Evolutionary conservation across 495 filamentous ascomycete species (phyloP).

Genomic region (Xylaria acuta): DNA sequence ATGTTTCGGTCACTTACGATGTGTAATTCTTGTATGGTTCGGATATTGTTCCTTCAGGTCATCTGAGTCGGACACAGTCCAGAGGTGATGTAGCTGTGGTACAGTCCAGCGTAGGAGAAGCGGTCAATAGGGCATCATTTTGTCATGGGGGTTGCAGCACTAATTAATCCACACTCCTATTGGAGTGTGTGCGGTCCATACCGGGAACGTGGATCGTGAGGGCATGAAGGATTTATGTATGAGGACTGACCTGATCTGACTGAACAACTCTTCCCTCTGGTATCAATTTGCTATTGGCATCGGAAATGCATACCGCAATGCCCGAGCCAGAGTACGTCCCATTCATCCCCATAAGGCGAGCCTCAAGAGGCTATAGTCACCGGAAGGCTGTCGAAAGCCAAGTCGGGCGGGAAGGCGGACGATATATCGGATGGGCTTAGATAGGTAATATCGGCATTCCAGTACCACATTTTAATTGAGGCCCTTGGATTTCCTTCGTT

Average conservation of each 20-base stretch:
- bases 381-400: constrained; percentile 37
- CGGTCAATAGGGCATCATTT: background rate
- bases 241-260: constrained; percentile 20
- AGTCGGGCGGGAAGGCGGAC: background rate
- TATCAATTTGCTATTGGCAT: constrained; percentile 23
- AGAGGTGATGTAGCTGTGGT: constrained; percentile 40
- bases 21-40: constrained; percentile 42
- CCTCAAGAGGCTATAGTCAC: constrained; percentile 34
- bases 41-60: constrained; percentile 37
- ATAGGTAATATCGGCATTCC: constrained; percentile 32
- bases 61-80: constrained; percentile 36
- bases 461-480: no score
- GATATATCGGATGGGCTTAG: constrained; percentile 23
- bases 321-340: constrained; percentile 66
- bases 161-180: background rate
- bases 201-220: background rate
- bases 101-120: constrained; percentile 28
- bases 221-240: background rate
- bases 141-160: background rate
- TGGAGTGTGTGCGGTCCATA: background rate
- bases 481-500: no score
- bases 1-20: constrained; percentile 29
- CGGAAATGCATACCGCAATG: constrained; percentile 51
- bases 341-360: constrained; percentile 65
- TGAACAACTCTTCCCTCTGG: constrained; percentile 38